Base-by-base conservation (phyloP, 2,329 filamentous ascomycete species). In the Lomentospora prolificans region DNA sequence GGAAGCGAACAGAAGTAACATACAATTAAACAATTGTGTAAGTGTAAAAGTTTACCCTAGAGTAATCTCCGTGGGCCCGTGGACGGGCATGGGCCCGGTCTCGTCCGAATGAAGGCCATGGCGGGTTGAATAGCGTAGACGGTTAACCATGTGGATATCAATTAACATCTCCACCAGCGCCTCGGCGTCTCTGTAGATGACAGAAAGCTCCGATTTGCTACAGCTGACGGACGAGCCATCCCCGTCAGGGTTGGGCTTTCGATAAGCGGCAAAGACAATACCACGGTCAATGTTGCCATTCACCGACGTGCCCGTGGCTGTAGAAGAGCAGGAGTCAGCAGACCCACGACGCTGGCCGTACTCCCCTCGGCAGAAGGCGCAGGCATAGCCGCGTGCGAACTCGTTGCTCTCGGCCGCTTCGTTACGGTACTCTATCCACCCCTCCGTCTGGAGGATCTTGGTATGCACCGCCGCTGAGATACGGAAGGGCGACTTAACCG, bases 211-310 rank as follows among this genome's bases (percentile, higher is more conserved):
- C 6, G 66, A 66, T 9, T 67, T 63, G 56, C 64, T 67, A 50
- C 69, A 69, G 10, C 66, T 66, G 10, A 68, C 63, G 41, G 68
- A 66, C 28, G 63, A 64, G 27, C 48, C 55, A 14, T 69, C 69
- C 24, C 71, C 72, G 6, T 63, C 64, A 44, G 69, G 67, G 9
- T 46, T 50, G 14, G 76, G 75, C 58, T 75, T 75, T 22, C 77
- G 71, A 60, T 81, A 81, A 0, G 77, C 79, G 1, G 78, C 78
- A 55, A 82, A 82, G 4, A 81, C 74, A 57, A 82, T 76, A 50
- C 78, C 79, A 30, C 76, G 71, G 60, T 80, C 74, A 53, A 71
- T 69, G 19, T 51, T 55, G 10, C 12, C 41, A 3, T 44, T 46
- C 33, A 28, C 48, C 5, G 50, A 28, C 14, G 31, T 56, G 14